phyloP scores from a whole-genome alignment of 352 stramenopile species.

The Thalassiosira mediterranea region DNA sequence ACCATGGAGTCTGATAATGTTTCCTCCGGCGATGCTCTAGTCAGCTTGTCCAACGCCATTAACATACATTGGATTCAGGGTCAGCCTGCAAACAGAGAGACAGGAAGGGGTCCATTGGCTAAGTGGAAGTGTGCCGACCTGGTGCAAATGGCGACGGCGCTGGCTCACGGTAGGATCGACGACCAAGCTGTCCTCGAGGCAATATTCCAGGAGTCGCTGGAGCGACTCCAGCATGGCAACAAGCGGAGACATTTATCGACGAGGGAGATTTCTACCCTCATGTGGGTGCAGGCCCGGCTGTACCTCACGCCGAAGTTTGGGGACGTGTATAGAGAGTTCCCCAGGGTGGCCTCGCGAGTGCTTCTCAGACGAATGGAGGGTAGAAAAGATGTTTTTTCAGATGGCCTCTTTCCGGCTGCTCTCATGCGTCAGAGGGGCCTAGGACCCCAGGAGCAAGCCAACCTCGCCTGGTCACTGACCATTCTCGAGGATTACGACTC shows the following conservation, averaged over 20 bases:
- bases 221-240: slow-evolving; percentile 29
- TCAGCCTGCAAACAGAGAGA: slow-evolving; percentile 5
- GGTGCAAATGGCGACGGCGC: slow-evolving; percentile 63
- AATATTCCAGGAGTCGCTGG: slow-evolving; percentile 65
- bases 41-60: slow-evolving; percentile 60
- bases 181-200: slow-evolving; percentile 57
- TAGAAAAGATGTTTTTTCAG: too few relatives aligned
- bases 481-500: slow-evolving; percentile 71
- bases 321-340: slow-evolving; percentile 63
- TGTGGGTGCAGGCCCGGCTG: slow-evolving; percentile 77
- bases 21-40: slow-evolving; percentile 55
- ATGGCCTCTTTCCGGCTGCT: too few relatives aligned
- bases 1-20: slow-evolving; percentile 77
- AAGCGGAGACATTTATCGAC: slow-evolving; percentile 49
- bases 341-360: slow-evolving; percentile 28
- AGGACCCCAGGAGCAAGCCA: slow-evolving; percentile 74
- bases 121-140: slow-evolving; percentile 72
- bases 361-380: slow-evolving; percentile 53
- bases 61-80: slow-evolving; percentile 45
- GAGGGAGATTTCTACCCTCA: slow-evolving; percentile 72
- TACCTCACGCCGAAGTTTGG: slow-evolving; percentile 61
- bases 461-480: slow-evolving; percentile 80
- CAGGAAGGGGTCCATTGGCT: too few relatives aligned
- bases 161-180: slow-evolving; percentile 75
- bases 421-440: slow-evolving; percentile 16